Base-by-base conservation (phyloP, 352 stramenopile species). In the Halophytophthora batemanensis region DNA sequence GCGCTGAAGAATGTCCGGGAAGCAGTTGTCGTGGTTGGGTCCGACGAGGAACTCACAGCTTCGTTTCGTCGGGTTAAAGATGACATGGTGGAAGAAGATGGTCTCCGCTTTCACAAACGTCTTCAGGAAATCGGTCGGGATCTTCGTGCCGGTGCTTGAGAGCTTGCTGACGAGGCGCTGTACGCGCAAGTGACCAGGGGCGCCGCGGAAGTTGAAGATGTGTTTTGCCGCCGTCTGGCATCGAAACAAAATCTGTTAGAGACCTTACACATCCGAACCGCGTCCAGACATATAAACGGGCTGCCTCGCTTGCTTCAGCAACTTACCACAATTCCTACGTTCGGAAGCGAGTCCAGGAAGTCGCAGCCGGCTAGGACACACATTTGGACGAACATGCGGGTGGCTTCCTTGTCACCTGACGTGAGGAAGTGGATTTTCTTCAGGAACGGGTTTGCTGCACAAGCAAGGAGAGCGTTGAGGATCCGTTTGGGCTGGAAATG, bases 331-430 rank as follows among this genome's bases (percentile, higher is more conserved):
- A 87, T 68, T 11, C 81, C 78, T 43, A 89, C 76, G 46, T 87
- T 85, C n/a, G 77, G 81, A 19, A 91, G 61, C 23, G 77, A 89
- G 45, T 86, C 74, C 23, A 91, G 63, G 50, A 90, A 91, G 36
- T 91, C 81, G 18, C 78, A 91, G 21, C 81, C 81, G 28, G 81
- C 73, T 13, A 91, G 45, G 6, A 82, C 69, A 46, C 81, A 91
- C 28, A 80, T 74, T 61, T 91, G 81, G n/a, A 91, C 75, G 57
- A 91, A 86, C 78, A 89, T 90, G 14, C 81, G 74, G 6, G 71
- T 79, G 22, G 77, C 57, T 8, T 84, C 64, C 47, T 83, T 79
- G 13, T 83, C 70, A 5, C 72, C 72, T 3, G 70, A 75, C 14
- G 74, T 82, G 39, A 89, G 50, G 55, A 72, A 64, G 21, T 81